Evolutionary conservation across 2,329 filamentous ascomycete species (phyloP).

Genomic region (Capronia epimyces): DNA sequence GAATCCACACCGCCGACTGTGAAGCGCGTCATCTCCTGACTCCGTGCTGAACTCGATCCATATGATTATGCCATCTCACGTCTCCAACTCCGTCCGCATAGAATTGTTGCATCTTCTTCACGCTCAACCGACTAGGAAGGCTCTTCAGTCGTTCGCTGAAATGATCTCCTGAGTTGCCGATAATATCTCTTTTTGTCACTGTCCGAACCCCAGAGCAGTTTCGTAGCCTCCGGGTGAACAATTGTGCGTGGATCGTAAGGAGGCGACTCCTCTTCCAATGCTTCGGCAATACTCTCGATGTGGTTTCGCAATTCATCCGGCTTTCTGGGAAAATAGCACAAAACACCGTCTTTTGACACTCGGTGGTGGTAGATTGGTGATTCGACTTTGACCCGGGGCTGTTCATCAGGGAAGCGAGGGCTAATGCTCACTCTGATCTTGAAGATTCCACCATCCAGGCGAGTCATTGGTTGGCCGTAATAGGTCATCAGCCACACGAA

Average conservation of each 20-base stretch:
- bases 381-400: slow-evolving; percentile 75
- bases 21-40: slow-evolving; percentile 1
- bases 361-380: slow-evolving; percentile 83
- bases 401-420: slow-evolving; percentile 77
- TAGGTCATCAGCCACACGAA: slow-evolving; percentile 87
- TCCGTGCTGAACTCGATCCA: not conserved
- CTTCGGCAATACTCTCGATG: slow-evolving; percentile 72
- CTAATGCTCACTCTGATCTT: slow-evolving; percentile 74
- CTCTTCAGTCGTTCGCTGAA: slow-evolving; percentile 21
- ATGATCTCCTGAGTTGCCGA: slow-evolving; percentile 53
- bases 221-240: slow-evolving; percentile 79
- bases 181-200: slow-evolving; percentile 82
- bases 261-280: slow-evolving; percentile 80
- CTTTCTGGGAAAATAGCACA: slow-evolving; percentile 68
- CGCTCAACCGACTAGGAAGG: not conserved
- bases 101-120: not conserved
- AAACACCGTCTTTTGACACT: slow-evolving; percentile 70
- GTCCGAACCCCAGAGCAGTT: slow-evolving; percentile 74
- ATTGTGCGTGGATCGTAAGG: slow-evolving; percentile 85
- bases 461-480: slow-evolving; percentile 87
- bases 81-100: not conserved
- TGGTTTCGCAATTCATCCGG: slow-evolving; percentile 75
- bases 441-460: slow-evolving; percentile 87
- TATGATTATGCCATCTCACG: not conserved
- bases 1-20: not conserved